A percentile compares a stretch with the other conserved stretches of the same genome.
These are phyloP conservation scores for Eragrostis tef DNA, from an alignment of 202 grass and related monocot species.

Conservation along the genomic window DNA sequence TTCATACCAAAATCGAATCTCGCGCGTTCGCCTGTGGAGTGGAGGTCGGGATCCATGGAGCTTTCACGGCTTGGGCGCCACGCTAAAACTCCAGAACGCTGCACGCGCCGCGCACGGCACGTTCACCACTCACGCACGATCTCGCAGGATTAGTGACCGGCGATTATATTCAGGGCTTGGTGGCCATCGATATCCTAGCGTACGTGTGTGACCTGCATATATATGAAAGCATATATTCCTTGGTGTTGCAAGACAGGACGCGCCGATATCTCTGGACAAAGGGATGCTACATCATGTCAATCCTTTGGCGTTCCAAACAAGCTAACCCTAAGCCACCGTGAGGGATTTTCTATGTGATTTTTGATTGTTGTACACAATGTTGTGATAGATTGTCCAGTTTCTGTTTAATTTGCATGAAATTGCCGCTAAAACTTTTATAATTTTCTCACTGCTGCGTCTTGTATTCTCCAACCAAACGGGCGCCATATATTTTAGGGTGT, in stretches of 20 bases:
- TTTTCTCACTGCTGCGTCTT: too few relatives aligned
- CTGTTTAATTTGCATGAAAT: neutral
- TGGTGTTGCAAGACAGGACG: neutral
- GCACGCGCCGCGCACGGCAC: neutral
- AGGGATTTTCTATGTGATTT: neutral
- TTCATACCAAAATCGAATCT: constrained; percentile 12
- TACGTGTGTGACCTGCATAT: neutral
- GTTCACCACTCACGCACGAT: too few relatives aligned
- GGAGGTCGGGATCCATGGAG: neutral
- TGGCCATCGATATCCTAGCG: neutral
- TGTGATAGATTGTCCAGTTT: neutral
- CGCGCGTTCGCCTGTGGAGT: neutral
- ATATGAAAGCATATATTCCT: neutral
- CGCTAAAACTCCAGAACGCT: neutral
- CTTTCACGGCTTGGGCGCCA: neutral
- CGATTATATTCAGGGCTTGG: neutral
- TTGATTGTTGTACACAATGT: neutral
- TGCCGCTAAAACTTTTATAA: too few relatives aligned
- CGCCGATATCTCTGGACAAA: neutral
- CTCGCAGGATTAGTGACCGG: neutral
- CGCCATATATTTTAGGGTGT: neutral
- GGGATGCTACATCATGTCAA: neutral
- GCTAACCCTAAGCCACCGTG: neutral
- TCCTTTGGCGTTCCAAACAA: neutral
- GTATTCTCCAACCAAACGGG: too few relatives aligned